Evolutionary conservation across 257 asterid species (phyloP), one percentile per base, ranked within the genome.

Genomic region (Penstemon barbatus): DNA sequence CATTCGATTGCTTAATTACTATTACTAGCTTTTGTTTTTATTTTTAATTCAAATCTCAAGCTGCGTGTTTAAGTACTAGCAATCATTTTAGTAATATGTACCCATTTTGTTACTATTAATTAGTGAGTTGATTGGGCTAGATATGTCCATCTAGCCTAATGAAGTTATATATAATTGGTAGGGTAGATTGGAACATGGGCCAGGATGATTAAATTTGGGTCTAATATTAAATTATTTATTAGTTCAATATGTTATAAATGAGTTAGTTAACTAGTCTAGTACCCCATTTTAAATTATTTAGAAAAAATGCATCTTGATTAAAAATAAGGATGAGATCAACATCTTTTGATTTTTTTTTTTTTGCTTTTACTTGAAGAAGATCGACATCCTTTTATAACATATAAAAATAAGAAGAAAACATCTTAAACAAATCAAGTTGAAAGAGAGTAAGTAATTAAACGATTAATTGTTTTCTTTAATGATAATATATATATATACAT

Each of bases 391-490:
- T 49, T 63, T 64, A 36, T 25, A 6, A 8, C 33, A 33, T 19
- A 37, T 8, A 5, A 3, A 37, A 4, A 9, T 36, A 57, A 57
- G 38, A 36, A 37, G 37, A 36, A 57, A 13, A 57, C 62, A 57
- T 25, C 9, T 5, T 3, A 10, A 6, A 4, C 36, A 3, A 5
- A 25, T 8, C 18, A 0, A 33, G 33, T 56, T 33, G 15, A 36
- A 33, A 36, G 61, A 56, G 41, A 25, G 33, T 25, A 25, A 25
- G 3, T 41, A 2, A 2, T 41, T 56, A 40, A 11, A 57, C 3
- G 8, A 57, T 15, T 15, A 15, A 15, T 44, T 8, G n/a, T 70
- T 48, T 39, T 57, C 10, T 60, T 69, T 50, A 54, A 60, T 61
- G 41, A 49, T 57, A 67, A 13, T 1, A 9, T 61, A 6, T 19